Evolutionary conservation across 345 rosid species (phyloP).

Genomic region (Reutealis trisperma): DNA sequence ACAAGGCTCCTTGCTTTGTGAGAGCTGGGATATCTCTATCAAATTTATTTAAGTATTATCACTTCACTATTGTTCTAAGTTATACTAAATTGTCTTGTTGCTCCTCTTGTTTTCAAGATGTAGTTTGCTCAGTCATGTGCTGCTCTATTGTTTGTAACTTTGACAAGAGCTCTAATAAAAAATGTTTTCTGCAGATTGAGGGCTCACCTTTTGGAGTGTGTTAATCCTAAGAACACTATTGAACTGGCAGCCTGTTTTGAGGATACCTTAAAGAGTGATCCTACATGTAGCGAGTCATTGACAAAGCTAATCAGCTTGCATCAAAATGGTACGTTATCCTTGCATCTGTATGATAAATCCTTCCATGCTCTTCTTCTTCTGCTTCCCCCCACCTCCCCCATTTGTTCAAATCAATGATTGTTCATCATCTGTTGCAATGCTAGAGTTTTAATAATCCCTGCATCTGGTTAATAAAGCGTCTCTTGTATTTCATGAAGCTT

Average conservation of each 20-base stretch:
- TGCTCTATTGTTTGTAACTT: background rate
- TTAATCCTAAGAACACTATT: slow-evolving; percentile 40
- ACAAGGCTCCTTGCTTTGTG: too few relatives aligned
- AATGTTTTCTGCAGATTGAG: slow-evolving; percentile 47
- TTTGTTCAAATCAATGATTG: too few relatives aligned
- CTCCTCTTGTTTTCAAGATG: background rate
- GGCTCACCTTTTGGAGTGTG: slow-evolving; percentile 55
- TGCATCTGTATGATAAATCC: background rate
- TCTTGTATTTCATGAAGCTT: too few relatives aligned
- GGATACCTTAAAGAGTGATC: slow-evolving; percentile 71
- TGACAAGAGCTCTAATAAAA: background rate
- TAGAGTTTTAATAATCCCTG: background rate
- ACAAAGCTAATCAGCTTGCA: slow-evolving; percentile 62
- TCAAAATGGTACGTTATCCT: slow-evolving; percentile 43
- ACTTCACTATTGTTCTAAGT: background rate
- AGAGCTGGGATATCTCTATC: too few relatives aligned
- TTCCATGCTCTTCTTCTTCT: background rate
- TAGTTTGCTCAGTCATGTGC: background rate
- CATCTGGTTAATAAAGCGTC: background rate
- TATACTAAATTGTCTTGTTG: background rate
- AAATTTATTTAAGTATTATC: too few relatives aligned
- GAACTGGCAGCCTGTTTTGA: slow-evolving; percentile 55
- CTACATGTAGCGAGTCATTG: slow-evolving; percentile 52
- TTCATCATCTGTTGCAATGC: background rate
- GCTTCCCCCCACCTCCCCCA: background rate